Base-by-base conservation (phyloP, 2,329 filamentous ascomycete species). In the Penicillium decumbens region DNA sequence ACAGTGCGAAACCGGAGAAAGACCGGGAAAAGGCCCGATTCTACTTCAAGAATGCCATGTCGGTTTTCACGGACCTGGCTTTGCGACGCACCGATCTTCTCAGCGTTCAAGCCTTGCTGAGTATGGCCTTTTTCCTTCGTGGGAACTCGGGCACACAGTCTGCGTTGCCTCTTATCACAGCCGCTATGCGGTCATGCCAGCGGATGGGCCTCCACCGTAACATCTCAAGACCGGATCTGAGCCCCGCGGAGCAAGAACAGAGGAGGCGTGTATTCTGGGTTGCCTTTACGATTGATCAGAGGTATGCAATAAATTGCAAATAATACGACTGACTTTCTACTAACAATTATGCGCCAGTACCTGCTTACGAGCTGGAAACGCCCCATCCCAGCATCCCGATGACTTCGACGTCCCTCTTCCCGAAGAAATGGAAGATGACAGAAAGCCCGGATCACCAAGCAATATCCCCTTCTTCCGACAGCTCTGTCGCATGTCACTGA, bases 401-500 rank as follows among this genome's bases (percentile, higher is more conserved):
- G 84, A 88, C 59, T 93, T 95, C 83, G 95, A 95, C 61, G 89
- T 97, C 12, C 90, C 95, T 37, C 78, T 97, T 29, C 92, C 92
- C 0, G 87, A 88, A 54, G 87, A 89, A 46, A 88, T 89, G 61
- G 89, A 91, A 50, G 87, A 93, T 49, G 90, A 90, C 49, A 93
- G 92, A 62, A 92, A 95, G 38, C 86, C 89, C 3, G 74, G 95
- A 32, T 82, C 85, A 5, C 85, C 91, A 54, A 87, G 87, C 49
- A 93, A 93, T 63, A 86, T 93, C 77, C 95, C 95, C 61, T 78
- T 96, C 20, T 97, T 97, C 76, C 81, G 89, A n/a, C 80, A 90
- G 40, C 90, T 95, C 80, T 95, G 89, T 66, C 87, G 88, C 57
- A 89, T 97, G 65, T 81, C 89, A 9, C 80, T 87, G 38, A 95